These are phyloP conservation scores for Penicillium herquei DNA, from an alignment of 495 filamentous ascomycete species.

Conservation along the genomic window DNA sequence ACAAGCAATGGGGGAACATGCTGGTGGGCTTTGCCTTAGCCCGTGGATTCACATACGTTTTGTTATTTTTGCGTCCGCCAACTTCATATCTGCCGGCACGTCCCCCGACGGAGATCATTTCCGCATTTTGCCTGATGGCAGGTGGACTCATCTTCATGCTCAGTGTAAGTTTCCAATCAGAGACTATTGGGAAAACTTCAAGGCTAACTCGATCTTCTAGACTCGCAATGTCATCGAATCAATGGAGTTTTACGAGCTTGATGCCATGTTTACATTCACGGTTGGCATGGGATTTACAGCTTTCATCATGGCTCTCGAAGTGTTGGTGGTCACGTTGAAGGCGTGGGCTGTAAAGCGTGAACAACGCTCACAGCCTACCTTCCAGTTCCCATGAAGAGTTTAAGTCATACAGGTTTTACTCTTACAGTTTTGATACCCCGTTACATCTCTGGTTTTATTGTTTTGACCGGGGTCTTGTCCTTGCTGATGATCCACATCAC, in stretches of 20 bases:
- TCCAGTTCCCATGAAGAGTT: constrained; percentile 20
- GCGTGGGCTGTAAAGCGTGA: constrained; percentile 79
- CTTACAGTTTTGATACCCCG: constrained; percentile 7
- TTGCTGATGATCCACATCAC: not conserved
- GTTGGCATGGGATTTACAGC: constrained; percentile 81
- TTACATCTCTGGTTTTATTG: too few species aligned
- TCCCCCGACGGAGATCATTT: constrained; percentile 86
- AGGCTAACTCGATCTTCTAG: constrained; percentile 29
- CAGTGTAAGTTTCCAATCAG: constrained; percentile 57
- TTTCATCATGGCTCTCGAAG: constrained; percentile 82
- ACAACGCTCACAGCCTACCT: constrained; percentile 27
- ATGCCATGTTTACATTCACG: constrained; percentile 93
- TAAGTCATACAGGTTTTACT: not conserved
- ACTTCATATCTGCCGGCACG: constrained; percentile 79
- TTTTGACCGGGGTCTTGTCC: not conserved
- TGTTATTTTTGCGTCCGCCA: constrained; percentile 79
- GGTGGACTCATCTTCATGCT: constrained; percentile 93
- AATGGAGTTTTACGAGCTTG: constrained; percentile 69
- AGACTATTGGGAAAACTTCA: not conserved
- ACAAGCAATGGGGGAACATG: constrained; percentile 91
- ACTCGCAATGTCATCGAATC: constrained; percentile 69
- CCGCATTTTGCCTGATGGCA: constrained; percentile 80
- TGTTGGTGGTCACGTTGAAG: constrained; percentile 78
- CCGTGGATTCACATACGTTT: constrained; percentile 74
- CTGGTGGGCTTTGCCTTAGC: constrained; percentile 79